Base-by-base conservation (phyloP, 805 yeast species). In the Wilhelminamyces savonicus region DNA sequence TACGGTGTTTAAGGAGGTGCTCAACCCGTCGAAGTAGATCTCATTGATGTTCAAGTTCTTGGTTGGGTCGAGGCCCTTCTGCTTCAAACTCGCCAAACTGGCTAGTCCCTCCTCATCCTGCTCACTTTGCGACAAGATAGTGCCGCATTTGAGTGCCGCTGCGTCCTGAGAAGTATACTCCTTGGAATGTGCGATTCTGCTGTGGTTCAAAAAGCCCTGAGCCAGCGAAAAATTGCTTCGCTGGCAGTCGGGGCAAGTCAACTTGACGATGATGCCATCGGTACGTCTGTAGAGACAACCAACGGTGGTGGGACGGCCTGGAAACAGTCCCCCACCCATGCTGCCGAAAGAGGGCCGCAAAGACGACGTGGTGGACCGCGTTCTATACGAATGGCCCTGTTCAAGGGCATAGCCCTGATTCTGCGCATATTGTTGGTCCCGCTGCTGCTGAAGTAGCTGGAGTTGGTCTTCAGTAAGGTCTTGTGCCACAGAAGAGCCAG, bases 131-230 rank as follows among this genome's bases (percentile, higher is more conserved):
- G 71, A 73, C 24, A 76, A 48, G 1, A 71, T 61, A 23, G 66
- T 69, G 15, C 85, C 86, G 50, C 85, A 79, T 14, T 64, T 65
- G 38, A 77, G 53, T 0, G 88, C 86, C 2, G 92, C 88, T 10
- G 79, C 70, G 37, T 79, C 86, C 44, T 82, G 90, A 7, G 81
- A 74, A 5, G 78, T 69, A 39, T 71, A 82, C 34, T 78, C 84
- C 32, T 70, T 73, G n/a, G 73, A 59, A 50, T 83, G 94, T 7
- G 87, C 82, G 16, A 80, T 68, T 35, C 92, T 63, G 31, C 81
- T 73, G 51, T 83, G 94, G 50, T 82, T 83, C 21, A 82, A 66
- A 41, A 83, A 81, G 11, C 92, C 92, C 48, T 83, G 92, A 0
- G 87, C 84, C 10, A 82, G 74, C 7, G 84, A 77, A 46, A 83